Conservation (phyloP, 2,329 filamentous ascomycete genomes). For the Pezicula neosporulosa region DNA sequence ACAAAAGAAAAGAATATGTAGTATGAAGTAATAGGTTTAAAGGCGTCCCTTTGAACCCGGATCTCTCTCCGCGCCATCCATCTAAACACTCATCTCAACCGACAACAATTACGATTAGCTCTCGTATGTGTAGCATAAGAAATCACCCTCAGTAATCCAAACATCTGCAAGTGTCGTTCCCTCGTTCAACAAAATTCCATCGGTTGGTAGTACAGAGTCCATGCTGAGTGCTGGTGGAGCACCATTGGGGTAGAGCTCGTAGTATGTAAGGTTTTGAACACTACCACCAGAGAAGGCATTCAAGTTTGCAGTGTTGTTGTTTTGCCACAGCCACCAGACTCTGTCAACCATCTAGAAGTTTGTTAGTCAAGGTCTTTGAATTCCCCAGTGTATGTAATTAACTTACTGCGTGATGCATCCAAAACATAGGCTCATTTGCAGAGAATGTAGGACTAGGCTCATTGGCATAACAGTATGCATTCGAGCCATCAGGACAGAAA, state of each 20-base stretch:
- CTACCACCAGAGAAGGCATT: slow-evolving; percentile 4
- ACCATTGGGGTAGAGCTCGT: slow-evolving; percentile 5
- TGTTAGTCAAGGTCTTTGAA: neutral
- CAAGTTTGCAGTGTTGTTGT: neutral
- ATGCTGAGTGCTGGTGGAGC: slow-evolving; percentile 2
- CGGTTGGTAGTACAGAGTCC: slow-evolving; percentile 1
- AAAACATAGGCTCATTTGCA: slow-evolving; percentile 4
- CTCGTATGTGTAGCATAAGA: slow-evolving; percentile 5
- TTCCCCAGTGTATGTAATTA: too few species aligned
- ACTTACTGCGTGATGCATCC: slow-evolving; percentile 2
- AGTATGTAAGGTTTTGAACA: slow-evolving; percentile 1
- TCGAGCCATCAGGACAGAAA: slow-evolving; percentile 1
- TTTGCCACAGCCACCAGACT: slow-evolving; percentile 6
- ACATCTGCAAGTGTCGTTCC: slow-evolving; percentile 1
- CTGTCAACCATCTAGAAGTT: slow-evolving; percentile 3
- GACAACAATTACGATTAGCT: too few species aligned
- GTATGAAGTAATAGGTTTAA: too few species aligned
- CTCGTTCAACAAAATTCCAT: slow-evolving; percentile 1
- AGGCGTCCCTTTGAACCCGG: too few species aligned
- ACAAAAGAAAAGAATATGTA: too few species aligned
- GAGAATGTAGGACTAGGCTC: slow-evolving; percentile 2
- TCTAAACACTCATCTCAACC: too few species aligned
- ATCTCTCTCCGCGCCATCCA: too few species aligned
- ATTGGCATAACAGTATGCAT: neutral
- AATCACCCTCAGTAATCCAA: slow-evolving; percentile 5